A percentile compares a stretch with the other conserved stretches of the same genome.
Conservation (phyloP, 805 yeast genomes). For the Metschnikowia similis region DNA sequence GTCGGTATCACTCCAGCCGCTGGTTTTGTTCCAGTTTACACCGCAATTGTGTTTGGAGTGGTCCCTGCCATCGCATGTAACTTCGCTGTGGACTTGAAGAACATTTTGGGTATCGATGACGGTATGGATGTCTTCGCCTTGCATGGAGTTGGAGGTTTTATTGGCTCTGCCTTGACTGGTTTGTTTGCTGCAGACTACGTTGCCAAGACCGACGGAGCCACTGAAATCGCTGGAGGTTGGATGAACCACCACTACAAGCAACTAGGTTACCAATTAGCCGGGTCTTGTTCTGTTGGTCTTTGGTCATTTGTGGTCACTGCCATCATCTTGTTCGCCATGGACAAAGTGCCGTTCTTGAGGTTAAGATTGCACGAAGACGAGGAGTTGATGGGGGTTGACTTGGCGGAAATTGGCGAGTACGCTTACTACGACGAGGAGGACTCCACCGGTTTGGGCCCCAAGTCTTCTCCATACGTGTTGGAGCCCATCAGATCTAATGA, state of each 20-base stretch:
- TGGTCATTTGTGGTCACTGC: constrained; percentile 78
- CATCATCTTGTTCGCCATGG: constrained; percentile 59
- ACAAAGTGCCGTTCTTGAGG: constrained; percentile 74
- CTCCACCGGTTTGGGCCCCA: constrained; percentile 24
- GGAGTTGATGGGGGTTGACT: constrained; percentile 85
- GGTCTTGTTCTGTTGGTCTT: constrained; percentile 59
- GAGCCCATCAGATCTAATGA: constrained; percentile 71
- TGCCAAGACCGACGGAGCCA: constrained; percentile 74
- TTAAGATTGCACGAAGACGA: constrained; percentile 82
- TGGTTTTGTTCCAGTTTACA: constrained; percentile 88
- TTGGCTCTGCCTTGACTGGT: constrained; percentile 83
- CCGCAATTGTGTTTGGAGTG: constrained; percentile 15
- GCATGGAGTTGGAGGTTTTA: constrained; percentile 91
- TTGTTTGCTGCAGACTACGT: constrained; percentile 89
- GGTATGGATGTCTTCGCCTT: constrained; percentile 92
- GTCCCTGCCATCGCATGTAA: constrained; percentile 56
- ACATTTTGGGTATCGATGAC: constrained; percentile 73
- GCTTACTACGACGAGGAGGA: constrained; percentile 67
- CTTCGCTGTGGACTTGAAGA: constrained; percentile 79
- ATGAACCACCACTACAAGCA: constrained; percentile 77
- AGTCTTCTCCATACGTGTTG: constrained; percentile 49
- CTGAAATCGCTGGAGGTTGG: constrained; percentile 78
- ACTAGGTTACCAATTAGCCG: constrained; percentile 86
- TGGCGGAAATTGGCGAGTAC: constrained; percentile 86
- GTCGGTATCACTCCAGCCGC: constrained; percentile 98